Evolutionary conservation across 2,329 filamentous ascomycete species (phyloP), one percentile per base, ranked within the genome.

Genomic region (Aciculosporium take): DNA sequence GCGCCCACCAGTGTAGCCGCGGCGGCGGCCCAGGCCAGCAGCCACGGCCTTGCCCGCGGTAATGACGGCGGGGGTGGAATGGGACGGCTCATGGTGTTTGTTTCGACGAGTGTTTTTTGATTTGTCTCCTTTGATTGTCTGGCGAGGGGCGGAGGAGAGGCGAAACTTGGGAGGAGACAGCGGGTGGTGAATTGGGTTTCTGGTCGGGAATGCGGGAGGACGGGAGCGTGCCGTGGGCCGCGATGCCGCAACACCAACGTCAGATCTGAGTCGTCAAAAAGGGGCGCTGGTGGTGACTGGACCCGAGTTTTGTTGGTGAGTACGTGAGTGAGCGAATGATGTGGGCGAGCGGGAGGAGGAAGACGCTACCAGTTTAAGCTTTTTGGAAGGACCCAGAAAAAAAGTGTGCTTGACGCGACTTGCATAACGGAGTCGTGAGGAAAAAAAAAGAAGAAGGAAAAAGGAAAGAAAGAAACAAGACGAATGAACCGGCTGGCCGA

Each of bases 11-110:
- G 46, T 25, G 48, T 55, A 52, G 52, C 53, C 45, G 49, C 57
- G 51, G 48, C 54, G 45, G 54, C 55, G 21, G 59, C 52, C 48
- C 69, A 53, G 46, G n/a, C n/a, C n/a, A 68, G 51, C 46, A 66
- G 41, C 23, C 24, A 35, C 18, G 37, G 45, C 32, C 28, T 30
- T 32, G 45, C 38, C 28, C 42, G 30, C 13, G 29, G 41, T 35
- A 33, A 31, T n/a, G 37, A 39, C 18, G 46, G 41, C 37, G 43
- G 39, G 29, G 23, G n/a, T 27, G 27, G 29, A 38, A 33, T 35
- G 38, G 21, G 34, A 28, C 13, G 34, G 23, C 20, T 38, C 38
- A 44, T 44, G 32, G 28, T 23, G 17, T 3, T 37, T n/a, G n/a
- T n/a, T n/a, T n/a, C n/a, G n/a, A n/a, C n/a, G n/a, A n/a, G n/a